A percentile compares a stretch with the other conserved stretches of the same genome.
These are phyloP conservation scores for Kluyveromyces aestuarii DNA, from an alignment of 805 yeast species.

Conservation along the genomic window DNA sequence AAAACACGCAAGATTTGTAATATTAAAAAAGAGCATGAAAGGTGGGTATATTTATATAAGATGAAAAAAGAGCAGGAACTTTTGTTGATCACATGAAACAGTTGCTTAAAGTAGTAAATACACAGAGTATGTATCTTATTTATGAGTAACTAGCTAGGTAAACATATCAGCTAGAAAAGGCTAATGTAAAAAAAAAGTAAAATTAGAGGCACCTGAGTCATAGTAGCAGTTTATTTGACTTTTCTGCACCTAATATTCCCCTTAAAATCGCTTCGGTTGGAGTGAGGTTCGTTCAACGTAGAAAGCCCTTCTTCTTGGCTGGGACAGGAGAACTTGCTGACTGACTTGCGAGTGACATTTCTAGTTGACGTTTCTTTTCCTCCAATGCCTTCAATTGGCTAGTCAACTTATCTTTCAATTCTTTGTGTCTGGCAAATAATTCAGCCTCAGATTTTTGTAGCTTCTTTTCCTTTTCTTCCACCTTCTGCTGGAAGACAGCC, in stretches of 20 bases:
- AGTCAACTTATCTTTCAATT: slow-evolving; percentile 89
- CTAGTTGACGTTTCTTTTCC: slow-evolving; percentile 79
- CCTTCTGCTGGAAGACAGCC: slow-evolving; percentile 92
- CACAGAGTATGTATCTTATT: neutral
- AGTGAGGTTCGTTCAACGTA: slow-evolving; percentile 37
- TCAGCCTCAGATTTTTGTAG: slow-evolving; percentile 95
- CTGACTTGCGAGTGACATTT: slow-evolving; percentile 30
- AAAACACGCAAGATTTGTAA: neutral
- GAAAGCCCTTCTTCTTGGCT: slow-evolving; percentile 71
- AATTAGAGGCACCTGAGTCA: neutral
- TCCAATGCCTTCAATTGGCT: slow-evolving; percentile 85
- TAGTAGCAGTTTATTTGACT: too few relatives aligned
- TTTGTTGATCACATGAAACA: neutral
- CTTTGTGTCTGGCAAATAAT: slow-evolving; percentile 88
- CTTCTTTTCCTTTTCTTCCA: slow-evolving; percentile 92
- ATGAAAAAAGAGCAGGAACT: too few relatives aligned
- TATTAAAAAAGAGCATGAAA: neutral
- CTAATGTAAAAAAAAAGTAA: too few relatives aligned
- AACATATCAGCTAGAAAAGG: neutral
- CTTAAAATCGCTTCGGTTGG: neutral
- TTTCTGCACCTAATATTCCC: neutral
- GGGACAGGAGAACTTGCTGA: slow-evolving; percentile 42
- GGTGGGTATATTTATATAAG: neutral
- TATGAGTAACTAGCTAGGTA: neutral
- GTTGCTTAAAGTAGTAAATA: neutral